Conservation (phyloP, 768 basidiomycete genomes). For the Suillus subaureus region DNA sequence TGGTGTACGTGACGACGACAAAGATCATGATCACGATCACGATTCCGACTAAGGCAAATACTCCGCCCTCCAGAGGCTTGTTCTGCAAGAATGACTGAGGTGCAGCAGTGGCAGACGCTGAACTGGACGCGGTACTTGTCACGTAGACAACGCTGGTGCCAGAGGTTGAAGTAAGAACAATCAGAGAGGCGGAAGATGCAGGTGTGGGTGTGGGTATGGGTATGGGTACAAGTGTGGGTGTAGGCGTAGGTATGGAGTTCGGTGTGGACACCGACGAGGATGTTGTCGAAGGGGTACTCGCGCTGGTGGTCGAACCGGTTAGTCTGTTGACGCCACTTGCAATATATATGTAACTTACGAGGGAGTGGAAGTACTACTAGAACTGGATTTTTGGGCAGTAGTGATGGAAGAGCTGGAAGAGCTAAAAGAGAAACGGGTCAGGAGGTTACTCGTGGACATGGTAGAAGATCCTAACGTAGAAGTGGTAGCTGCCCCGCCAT, state of each 20-base stretch:
- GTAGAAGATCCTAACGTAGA: slow-evolving; percentile 24
- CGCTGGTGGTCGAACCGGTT: slow-evolving; percentile 15
- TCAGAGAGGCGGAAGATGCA: slow-evolving; percentile 23
- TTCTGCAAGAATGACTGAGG: slow-evolving; percentile 59
- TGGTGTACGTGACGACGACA: slow-evolving; percentile 42
- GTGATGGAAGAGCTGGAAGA: slow-evolving; percentile 26
- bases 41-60: slow-evolving; percentile 57
- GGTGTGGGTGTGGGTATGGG: slow-evolving; percentile 17
- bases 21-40: slow-evolving; percentile 49
- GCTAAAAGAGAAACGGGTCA: slow-evolving; percentile 27
- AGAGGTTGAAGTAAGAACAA: slow-evolving; percentile 26
- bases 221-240: slow-evolving; percentile 11
- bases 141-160: slow-evolving; percentile 32
- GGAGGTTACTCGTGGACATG: slow-evolving; percentile 17
- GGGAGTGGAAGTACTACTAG: slow-evolving; percentile 14
- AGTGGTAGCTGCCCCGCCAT: slow-evolving; percentile 12
- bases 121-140: slow-evolving; percentile 29
- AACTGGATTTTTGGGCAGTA: not conserved
- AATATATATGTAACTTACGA: slow-evolving; percentile 22
- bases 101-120: slow-evolving; percentile 24
- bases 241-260: slow-evolving; percentile 11
- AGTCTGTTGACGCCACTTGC: not conserved
- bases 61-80: slow-evolving; percentile 60
- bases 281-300: slow-evolving; percentile 13
- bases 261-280: slow-evolving; percentile 17